Evolutionary conservation across 1,284 basidiomycete genomes (phyloP).

Genomic region (Tetrapyrgos nigripes): DNA sequence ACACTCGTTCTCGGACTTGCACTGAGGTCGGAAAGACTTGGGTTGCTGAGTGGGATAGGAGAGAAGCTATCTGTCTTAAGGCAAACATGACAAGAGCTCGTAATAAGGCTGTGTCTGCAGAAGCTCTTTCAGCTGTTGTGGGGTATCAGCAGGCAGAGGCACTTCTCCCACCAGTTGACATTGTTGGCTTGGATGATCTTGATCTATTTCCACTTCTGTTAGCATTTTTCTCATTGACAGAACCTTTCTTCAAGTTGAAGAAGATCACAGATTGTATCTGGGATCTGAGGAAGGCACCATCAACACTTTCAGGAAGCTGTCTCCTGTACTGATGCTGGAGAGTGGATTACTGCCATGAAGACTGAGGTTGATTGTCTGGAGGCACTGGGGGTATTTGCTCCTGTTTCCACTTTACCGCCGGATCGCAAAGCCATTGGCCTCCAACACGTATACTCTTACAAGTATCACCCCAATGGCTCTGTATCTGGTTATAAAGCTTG

Average conservation of each 20-base stretch:
- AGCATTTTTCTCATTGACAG: too few species aligned
- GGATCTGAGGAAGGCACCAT: slow-evolving; percentile 1
- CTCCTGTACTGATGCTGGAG: background rate
- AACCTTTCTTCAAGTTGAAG: background rate
- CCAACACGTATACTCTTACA: slow-evolving; percentile 9
- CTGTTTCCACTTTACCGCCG: background rate
- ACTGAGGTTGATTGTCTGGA: background rate
- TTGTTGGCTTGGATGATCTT: too few species aligned
- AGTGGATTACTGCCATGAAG: slow-evolving; percentile 3
- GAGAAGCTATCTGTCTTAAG: too few species aligned
- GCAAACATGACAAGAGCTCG: too few species aligned
- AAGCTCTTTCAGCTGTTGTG: too few species aligned
- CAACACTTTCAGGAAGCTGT: background rate
- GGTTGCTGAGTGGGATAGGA: too few species aligned
- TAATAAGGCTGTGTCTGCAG: too few species aligned
- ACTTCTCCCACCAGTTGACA: too few species aligned
- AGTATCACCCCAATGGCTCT: background rate
- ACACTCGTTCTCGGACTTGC: too few species aligned
- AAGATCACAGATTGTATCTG: background rate
- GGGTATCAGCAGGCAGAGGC: too few species aligned
- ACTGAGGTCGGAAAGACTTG: too few species aligned
- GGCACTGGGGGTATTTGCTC: slow-evolving; percentile 1
- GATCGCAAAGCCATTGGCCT: background rate
- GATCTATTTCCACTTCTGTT: background rate
- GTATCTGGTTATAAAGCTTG: background rate